Evolutionary conservation across 2,329 filamentous ascomycete species (phyloP), one percentile per base, ranked within the genome.

Genomic region (Aphanoascus verrucosus): DNA sequence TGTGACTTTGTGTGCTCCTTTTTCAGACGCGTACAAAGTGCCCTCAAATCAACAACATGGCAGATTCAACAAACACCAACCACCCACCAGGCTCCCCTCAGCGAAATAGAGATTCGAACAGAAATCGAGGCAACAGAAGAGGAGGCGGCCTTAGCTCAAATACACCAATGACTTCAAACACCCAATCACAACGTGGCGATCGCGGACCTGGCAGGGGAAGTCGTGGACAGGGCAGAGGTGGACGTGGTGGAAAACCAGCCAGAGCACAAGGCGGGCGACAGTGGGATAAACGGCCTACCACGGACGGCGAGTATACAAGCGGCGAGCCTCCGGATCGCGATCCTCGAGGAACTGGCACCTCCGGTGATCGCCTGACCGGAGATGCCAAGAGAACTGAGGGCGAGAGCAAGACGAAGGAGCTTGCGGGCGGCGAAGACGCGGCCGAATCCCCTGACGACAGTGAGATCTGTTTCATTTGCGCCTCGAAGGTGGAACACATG

Each of bases 381-480:
- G 70, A 69, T 71, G 72, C 72, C 69, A 65, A 60, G 53, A 62
- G 62, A 58, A 61, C 61, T 52, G 63, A 65, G 61, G 64, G 61
- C 52, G 66, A 67, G 43, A 55, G 49, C 47, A 59, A 60, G 47
- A 58, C 54, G 53, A 59, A 57, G 23, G 49, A 42, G 20, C 31
- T 35, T 40, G 15, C 32, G 11, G 20, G 34, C 7, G 12, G 31
- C 32, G 58, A 60, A 14, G 63, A 61, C 35, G 62, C 63, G 12
- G 67, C 70, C 2, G 79, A 79, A 46, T 79, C 78, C 28, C 79
- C 77, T 20, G 74, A 74, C 31, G 85, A 89, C 53, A 84, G 77
- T 23, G 89, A 96, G 58, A 80, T 96, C 57, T 98, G 93, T 79
- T 97, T 97, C 71, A 98, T 98, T 65, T 98, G 93, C 71, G 91